Evolutionary conservation across 768 basidiomycete species (phyloP).

Genomic region (Boletus tylopilopsis): DNA sequence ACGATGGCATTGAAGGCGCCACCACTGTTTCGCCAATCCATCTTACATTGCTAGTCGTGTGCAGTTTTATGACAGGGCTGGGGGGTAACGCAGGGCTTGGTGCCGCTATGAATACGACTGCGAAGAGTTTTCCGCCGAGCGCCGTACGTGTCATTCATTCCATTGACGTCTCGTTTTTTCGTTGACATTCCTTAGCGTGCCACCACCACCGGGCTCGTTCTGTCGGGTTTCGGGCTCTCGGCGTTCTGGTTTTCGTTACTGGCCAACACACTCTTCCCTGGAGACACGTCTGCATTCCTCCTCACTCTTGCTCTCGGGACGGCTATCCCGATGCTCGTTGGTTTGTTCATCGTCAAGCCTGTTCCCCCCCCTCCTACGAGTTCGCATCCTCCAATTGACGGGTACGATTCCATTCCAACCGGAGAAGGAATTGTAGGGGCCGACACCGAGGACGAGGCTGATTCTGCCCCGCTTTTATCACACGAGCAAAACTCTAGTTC

Average conservation of each 20-base stretch:
- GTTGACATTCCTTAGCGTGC: slow-evolving; percentile 49
- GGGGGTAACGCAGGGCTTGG: slow-evolving; percentile 73
- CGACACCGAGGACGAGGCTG: slow-evolving; percentile 16
- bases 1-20: slow-evolving; percentile 43
- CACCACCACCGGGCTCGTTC: slow-evolving; percentile 69
- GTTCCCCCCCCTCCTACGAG: slow-evolving; percentile 53
- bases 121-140: slow-evolving; percentile 74
- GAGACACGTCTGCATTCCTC: slow-evolving; percentile 75
- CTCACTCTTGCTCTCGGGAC: slow-evolving; percentile 76
- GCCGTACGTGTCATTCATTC: slow-evolving; percentile 42
- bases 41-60: slow-evolving; percentile 53
- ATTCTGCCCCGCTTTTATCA: slow-evolving; percentile 21
- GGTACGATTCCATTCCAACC: slow-evolving; percentile 17
- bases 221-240: slow-evolving; percentile 87
- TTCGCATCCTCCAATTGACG: slow-evolving; percentile 2
- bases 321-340: slow-evolving; percentile 74
- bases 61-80: slow-evolving; percentile 68
- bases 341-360: slow-evolving; percentile 66
- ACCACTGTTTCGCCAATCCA: slow-evolving; percentile 38
- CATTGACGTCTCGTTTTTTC: not conserved
- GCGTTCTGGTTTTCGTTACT: slow-evolving; percentile 87
- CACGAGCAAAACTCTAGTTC: slow-evolving; percentile 15
- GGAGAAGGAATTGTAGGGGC: slow-evolving; percentile 18
- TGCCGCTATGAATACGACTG: slow-evolving; percentile 75
- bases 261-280: slow-evolving; percentile 67